These are phyloP conservation scores for Mariannaea elegans DNA, from an alignment of 2,329 filamentous ascomycete species.

Conservation along the genomic window DNA sequence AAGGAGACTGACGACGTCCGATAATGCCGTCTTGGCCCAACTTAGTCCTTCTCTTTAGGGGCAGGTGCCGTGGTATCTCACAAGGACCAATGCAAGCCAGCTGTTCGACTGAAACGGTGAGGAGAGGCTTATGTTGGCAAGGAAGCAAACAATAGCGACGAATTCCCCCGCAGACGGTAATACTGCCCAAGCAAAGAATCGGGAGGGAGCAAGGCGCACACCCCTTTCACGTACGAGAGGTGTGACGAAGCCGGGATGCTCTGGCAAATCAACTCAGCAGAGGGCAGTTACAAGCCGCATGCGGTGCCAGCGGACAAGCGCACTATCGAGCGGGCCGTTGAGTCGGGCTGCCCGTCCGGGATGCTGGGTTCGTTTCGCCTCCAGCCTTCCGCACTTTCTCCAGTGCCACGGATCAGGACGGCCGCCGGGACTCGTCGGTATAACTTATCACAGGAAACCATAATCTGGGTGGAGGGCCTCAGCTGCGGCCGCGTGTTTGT, in stretches of 20 bases:
- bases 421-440: background rate
- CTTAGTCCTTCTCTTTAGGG: too few relatives aligned
- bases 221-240: background rate
- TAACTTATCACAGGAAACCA: background rate
- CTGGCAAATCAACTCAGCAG: slow-evolving; percentile 27
- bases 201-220: background rate
- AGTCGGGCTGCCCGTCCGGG: slow-evolving; percentile 19
- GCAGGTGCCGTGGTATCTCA: too few relatives aligned
- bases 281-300: slow-evolving; percentile 30
- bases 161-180: background rate
- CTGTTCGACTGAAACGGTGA: slow-evolving; percentile 1
- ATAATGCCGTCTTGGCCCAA: too few relatives aligned
- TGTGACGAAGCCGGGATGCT: slow-evolving; percentile 22
- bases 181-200: too few relatives aligned
- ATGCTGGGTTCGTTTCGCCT: too few relatives aligned
- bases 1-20: slow-evolving; percentile 1
- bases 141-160: background rate
- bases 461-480: slow-evolving; percentile 29
- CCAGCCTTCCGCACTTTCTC: too few relatives aligned
- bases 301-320: slow-evolving; percentile 36
- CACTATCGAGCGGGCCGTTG: slow-evolving; percentile 1
- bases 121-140: background rate
- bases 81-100: background rate
- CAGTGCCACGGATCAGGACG: slow-evolving; percentile 22
- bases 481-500: slow-evolving; percentile 20